Conservation (phyloP, 768 basidiomycete species). For the Plicaturopsis crispa region DNA sequence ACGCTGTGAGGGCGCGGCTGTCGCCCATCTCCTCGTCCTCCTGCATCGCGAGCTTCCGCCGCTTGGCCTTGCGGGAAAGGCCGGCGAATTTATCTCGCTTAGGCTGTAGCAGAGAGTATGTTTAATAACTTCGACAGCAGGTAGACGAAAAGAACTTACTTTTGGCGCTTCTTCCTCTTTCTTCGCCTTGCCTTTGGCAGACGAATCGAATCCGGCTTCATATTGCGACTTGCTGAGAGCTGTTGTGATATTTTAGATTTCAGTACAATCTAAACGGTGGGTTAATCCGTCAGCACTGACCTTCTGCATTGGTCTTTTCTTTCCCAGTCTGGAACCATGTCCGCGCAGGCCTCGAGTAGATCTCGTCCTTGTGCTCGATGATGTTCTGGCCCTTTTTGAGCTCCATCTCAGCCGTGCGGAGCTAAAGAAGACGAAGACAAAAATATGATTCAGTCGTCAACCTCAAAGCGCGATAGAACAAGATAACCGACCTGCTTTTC, state of each 20-base stretch:
- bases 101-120: slow-evolving; percentile 38
- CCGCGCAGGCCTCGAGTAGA: slow-evolving; percentile 85
- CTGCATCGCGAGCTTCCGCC: slow-evolving; percentile 81
- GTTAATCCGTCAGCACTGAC: slow-evolving; percentile 29
- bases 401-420: slow-evolving; percentile 93
- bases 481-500: slow-evolving; percentile 68
- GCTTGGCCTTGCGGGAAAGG: slow-evolving; percentile 79
- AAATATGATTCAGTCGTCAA: slow-evolving; percentile 1
- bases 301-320: slow-evolving; percentile 76
- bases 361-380: slow-evolving; percentile 88
- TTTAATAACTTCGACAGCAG: too few species aligned
- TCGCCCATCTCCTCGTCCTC: slow-evolving; percentile 63
- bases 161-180: slow-evolving; percentile 22
- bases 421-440: slow-evolving; percentile 31
- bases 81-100: slow-evolving; percentile 77
- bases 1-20: slow-evolving; percentile 49
- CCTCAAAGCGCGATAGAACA: slow-evolving; percentile 4
- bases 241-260: slow-evolving; percentile 20
- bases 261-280: slow-evolving; percentile 2
- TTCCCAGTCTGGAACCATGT: slow-evolving; percentile 97
- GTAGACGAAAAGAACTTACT: too few species aligned
- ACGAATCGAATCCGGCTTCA: slow-evolving; percentile 40
- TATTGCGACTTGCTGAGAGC: slow-evolving; percentile 74
- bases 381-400: slow-evolving; percentile 91
- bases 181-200: slow-evolving; percentile 32